These are phyloP conservation scores for Tetradesmus obliquus DNA, from an alignment of 139 green algal species.

Conservation along the genomic window DNA sequence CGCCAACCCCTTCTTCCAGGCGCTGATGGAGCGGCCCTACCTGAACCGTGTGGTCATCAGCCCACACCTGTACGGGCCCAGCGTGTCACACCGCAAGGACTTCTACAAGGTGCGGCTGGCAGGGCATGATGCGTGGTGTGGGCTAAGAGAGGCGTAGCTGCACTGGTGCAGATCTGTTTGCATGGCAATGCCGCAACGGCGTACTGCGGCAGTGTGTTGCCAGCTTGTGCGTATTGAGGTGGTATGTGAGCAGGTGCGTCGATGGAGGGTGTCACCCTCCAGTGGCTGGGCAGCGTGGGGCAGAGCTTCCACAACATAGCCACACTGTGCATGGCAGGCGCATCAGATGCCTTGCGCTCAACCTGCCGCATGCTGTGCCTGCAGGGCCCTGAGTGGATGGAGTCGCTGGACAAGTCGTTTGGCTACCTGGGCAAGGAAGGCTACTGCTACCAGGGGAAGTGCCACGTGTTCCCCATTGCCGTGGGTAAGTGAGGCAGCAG, in stretches of 20 bases:
- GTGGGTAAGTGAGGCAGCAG: background rate
- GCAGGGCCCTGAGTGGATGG: conserved; percentile 23
- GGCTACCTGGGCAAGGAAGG: conserved; percentile 40
- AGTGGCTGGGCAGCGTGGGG: background rate
- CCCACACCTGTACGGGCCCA: conserved; percentile 57
- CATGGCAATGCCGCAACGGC: too few species aligned
- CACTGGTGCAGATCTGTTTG: too few species aligned
- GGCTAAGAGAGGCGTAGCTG: too few species aligned
- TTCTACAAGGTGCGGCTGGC: conserved; percentile 36
- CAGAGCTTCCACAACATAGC: too few species aligned
- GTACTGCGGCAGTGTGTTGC: background rate
- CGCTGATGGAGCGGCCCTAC: conserved; percentile 57
- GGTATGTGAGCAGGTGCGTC: too few species aligned
- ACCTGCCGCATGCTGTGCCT: background rate
- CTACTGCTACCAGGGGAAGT: conserved; percentile 27
- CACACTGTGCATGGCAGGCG: too few species aligned
- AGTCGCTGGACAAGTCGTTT: conserved; percentile 38
- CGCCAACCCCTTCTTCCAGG: conserved; percentile 63
- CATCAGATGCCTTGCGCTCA: background rate
- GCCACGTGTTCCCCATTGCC: conserved; percentile 40
- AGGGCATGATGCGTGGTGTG: too few species aligned
- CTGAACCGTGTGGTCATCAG: conserved; percentile 56
- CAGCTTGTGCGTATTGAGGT: background rate
- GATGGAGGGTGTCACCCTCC: too few species aligned
- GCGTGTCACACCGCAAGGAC: conserved; percentile 31